These are phyloP conservation scores for Talaromyces sp. DNA, from an alignment of 2,329 filamentous ascomycete species.

Conservation along the genomic window DNA sequence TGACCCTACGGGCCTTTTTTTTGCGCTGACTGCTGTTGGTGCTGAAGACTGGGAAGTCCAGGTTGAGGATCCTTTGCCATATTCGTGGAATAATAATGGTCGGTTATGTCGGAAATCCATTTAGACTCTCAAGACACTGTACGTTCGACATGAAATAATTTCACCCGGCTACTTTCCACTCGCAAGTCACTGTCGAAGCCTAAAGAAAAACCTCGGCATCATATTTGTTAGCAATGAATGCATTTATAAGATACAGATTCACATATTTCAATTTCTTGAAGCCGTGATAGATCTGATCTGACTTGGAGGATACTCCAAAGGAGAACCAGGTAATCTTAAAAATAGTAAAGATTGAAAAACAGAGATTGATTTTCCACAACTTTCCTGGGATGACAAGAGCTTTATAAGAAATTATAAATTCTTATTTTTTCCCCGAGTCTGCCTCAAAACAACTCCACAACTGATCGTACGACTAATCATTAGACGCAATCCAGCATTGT, in stretches of 20 bases:
- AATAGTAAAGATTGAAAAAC: no score
- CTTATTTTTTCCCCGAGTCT: no score
- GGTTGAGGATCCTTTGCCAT: not conserved
- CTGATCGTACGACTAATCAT: no score
- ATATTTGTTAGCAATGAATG: not conserved
- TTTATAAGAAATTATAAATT: not conserved
- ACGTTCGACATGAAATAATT: not conserved
- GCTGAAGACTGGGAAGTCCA: constrained; percentile 10
- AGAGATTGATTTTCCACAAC: no score
- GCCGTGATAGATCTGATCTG: no score
- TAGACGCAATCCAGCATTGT: no score
- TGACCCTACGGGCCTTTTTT: constrained; percentile 43
- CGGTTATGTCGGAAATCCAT: not conserved
- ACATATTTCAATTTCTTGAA: no score
- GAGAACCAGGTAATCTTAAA: not conserved
- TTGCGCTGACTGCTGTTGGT: constrained; percentile 5
- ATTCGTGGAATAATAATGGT: constrained; percentile 7
- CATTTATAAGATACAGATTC: no score
- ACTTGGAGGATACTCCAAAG: not conserved
- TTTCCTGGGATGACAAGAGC: not conserved
- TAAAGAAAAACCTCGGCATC: not conserved
- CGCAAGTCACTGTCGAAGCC: not conserved
- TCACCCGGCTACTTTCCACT: not conserved
- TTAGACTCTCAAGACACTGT: not conserved
- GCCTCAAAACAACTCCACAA: no score